phyloP scores from a whole-genome alignment of 805 yeast genomes.

The Kodamaea lidongshanica region DNA sequence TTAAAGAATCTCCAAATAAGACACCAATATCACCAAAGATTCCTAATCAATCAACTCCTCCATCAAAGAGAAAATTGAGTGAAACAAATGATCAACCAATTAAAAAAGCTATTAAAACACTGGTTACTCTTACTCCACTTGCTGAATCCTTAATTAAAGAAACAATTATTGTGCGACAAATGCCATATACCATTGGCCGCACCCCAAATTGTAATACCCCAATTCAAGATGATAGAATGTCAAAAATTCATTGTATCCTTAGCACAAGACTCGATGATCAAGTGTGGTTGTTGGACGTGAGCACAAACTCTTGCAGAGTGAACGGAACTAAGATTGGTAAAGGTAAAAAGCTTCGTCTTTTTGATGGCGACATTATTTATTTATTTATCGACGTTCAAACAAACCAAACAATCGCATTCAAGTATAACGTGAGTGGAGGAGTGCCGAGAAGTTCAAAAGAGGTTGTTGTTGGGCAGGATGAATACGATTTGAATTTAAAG shows the following conservation, averaged over 20 bases:
- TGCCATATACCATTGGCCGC: slow-evolving; percentile 70
- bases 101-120: background rate
- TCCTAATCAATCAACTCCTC: slow-evolving; percentile 5
- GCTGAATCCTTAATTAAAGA: slow-evolving; percentile 37
- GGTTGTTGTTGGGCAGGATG: slow-evolving; percentile 4
- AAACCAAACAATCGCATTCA: slow-evolving; percentile 48
- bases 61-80: slow-evolving; percentile 7
- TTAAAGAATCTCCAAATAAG: slow-evolving; percentile 14
- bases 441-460: slow-evolving; percentile 1
- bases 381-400: slow-evolving; percentile 57
- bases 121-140: slow-evolving; percentile 29
- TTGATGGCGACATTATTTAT: slow-evolving; percentile 59
- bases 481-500: slow-evolving; percentile 5
- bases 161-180: slow-evolving; percentile 57
- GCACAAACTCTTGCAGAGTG: slow-evolving; percentile 74
- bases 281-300: slow-evolving; percentile 73
- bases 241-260: slow-evolving; percentile 77
- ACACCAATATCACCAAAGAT: too few relatives aligned
- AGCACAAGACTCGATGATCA: slow-evolving; percentile 57
- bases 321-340: slow-evolving; percentile 55
- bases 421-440: slow-evolving; percentile 6
- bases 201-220: slow-evolving; percentile 53
- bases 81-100: slow-evolving; percentile 4
- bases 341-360: slow-evolving; percentile 55
- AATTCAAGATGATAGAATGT: slow-evolving; percentile 68